Percentiles rank a stretch among this genome's conserved stretches.
Conservation (phyloP, 1,139 yeast genomes). For the Arxiozyma heterogenica region DNA sequence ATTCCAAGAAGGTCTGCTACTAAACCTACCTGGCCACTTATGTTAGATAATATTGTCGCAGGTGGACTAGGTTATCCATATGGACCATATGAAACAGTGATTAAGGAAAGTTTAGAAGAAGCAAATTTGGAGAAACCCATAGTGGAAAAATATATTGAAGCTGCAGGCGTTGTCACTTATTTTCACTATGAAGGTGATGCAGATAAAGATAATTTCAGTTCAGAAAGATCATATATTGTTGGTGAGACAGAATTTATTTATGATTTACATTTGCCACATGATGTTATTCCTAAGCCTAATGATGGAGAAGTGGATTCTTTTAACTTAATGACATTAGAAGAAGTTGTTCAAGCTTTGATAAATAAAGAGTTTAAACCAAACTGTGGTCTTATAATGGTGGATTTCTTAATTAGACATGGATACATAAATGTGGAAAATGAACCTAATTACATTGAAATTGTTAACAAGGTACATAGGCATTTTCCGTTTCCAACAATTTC, state of each 20-base stretch:
- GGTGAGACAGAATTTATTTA: slow-evolving; percentile 82
- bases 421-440: slow-evolving; percentile 52
- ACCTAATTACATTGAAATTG: slow-evolving; percentile 50
- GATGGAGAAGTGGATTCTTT: slow-evolving; percentile 85
- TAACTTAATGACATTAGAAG: slow-evolving; percentile 48
- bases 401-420: slow-evolving; percentile 80
- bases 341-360: slow-evolving; percentile 42
- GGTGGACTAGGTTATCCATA: slow-evolving; percentile 87
- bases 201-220: slow-evolving; percentile 23
- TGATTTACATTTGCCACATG: slow-evolving; percentile 52
- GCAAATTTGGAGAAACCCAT: slow-evolving; percentile 61
- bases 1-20: slow-evolving; percentile 68
- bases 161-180: slow-evolving; percentile 67
- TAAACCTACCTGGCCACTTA: slow-evolving; percentile 83
- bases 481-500: slow-evolving; percentile 56
- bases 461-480: slow-evolving; percentile 51
- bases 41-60: slow-evolving; percentile 88
- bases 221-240: slow-evolving; percentile 53
- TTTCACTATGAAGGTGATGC: slow-evolving; percentile 36
- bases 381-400: slow-evolving; percentile 70
- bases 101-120: slow-evolving; percentile 85
- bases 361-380: slow-evolving; percentile 75
- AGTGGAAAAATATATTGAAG: slow-evolving; percentile 37
- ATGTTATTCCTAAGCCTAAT: slow-evolving; percentile 55
- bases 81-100: slow-evolving; percentile 64